Conservation (phyloP, 768 basidiomycete species). For the Lactarius indigo region DNA sequence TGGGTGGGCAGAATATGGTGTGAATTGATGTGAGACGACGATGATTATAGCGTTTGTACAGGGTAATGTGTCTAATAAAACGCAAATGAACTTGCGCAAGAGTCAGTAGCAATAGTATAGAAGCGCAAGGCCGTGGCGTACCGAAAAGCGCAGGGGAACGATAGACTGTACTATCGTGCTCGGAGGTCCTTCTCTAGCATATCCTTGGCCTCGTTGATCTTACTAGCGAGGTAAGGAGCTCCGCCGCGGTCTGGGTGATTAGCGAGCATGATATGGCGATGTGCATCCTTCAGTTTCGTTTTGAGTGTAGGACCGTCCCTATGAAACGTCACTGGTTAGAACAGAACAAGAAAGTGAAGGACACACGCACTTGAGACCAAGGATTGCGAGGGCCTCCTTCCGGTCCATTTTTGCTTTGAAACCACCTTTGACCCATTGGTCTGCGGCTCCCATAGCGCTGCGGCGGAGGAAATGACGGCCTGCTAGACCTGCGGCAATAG, state of each 20-base stretch:
- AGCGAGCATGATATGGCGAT: slow-evolving; percentile 94
- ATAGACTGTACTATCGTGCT: slow-evolving; percentile 32
- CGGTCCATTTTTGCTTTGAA: slow-evolving; percentile 97
- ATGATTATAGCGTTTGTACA: slow-evolving; percentile 9
- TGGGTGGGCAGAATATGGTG: neutral
- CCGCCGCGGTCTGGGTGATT: slow-evolving; percentile 99
- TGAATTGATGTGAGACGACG: slow-evolving; percentile 1
- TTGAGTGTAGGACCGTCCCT: slow-evolving; percentile 82
- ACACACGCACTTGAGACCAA: slow-evolving; percentile 81
- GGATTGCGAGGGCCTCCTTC: slow-evolving; percentile 85
- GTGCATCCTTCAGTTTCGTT: slow-evolving; percentile 87
- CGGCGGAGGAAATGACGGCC: slow-evolving; percentile 68
- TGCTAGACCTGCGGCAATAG: slow-evolving; percentile 69
- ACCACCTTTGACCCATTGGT: slow-evolving; percentile 90
- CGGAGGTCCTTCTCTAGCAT: slow-evolving; percentile 77
- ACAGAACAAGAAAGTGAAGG: slow-evolving; percentile 5
- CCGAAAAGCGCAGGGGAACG: neutral
- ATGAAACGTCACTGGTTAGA: slow-evolving; percentile 2
- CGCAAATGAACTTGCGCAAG: neutral
- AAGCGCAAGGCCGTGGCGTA: neutral
- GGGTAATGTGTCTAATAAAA: slow-evolving; percentile 8
- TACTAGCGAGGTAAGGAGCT: slow-evolving; percentile 96
- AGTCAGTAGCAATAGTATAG: neutral
- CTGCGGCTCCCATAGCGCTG: slow-evolving; percentile 62
- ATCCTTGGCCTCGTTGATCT: slow-evolving; percentile 99